Conservation (phyloP, 129 eudicot genomes). For the Sambucus nigra region DNA sequence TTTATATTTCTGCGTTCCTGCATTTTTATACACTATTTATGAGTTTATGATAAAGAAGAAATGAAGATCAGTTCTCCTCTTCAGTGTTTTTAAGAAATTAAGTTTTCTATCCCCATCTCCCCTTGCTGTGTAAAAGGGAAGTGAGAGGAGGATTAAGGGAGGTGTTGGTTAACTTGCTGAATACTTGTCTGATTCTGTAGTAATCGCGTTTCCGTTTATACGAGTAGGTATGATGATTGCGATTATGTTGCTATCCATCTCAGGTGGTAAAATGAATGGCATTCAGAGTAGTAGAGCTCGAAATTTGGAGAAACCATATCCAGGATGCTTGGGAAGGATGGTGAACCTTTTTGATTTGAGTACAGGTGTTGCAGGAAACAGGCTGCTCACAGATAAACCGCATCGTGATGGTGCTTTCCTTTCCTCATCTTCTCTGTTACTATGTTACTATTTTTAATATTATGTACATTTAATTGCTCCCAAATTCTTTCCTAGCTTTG, state of each 20-base stretch:
- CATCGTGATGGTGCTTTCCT: conserved; percentile 48
- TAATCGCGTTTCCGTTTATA: not conserved
- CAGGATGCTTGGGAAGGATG: conserved; percentile 89
- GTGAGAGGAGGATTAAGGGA: not conserved
- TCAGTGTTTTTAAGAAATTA: too few relatives aligned
- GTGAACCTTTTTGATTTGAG: conserved; percentile 74
- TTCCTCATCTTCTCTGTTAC: not conserved
- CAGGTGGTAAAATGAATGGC: conserved; percentile 67
- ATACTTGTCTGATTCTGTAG: not conserved
- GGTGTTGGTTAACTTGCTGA: not conserved
- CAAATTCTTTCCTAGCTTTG: not conserved
- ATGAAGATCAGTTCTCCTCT: too few relatives aligned
- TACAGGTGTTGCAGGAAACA: conserved; percentile 48
- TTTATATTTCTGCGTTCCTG: too few relatives aligned
- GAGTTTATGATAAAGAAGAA: too few relatives aligned
- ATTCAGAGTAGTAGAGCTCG: conserved; percentile 32
- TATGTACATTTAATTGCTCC: too few relatives aligned
- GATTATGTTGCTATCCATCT: conserved; percentile 4
- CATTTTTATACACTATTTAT: too few relatives aligned
- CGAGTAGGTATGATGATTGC: too few relatives aligned
- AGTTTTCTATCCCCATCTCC: not conserved
- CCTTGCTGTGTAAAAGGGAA: not conserved
- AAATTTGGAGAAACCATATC: conserved; percentile 40
- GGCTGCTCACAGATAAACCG: conserved; percentile 70
- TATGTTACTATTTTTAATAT: not conserved